phyloP scores from a whole-genome alignment of 352 stramenopile genomes.

The Phytophthora sansomeana region DNA sequence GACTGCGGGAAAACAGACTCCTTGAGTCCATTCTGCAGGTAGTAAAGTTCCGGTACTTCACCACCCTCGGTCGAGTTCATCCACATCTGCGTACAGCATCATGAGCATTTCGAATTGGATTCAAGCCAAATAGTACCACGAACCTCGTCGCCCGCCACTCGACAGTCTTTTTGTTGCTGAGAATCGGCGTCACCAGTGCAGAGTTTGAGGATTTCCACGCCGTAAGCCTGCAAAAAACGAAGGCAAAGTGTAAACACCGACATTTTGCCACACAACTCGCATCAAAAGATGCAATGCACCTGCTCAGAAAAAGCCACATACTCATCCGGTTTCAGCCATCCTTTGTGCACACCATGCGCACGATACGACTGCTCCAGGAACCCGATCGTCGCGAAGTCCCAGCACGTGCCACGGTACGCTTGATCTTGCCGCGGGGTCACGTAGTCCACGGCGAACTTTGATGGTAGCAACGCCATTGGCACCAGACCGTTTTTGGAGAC shows the following conservation, averaged over 20 bases:
- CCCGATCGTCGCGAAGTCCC: constrained; percentile 84
- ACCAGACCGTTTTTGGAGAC: constrained; percentile 49
- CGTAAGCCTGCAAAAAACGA: constrained; percentile 57
- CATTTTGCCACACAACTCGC: neutral
- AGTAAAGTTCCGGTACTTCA: constrained; percentile 79
- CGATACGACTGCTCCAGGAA: constrained; percentile 86
- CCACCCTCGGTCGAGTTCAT: constrained; percentile 84
- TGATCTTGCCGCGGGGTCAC: constrained; percentile 82
- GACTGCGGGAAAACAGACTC: constrained; percentile 75
- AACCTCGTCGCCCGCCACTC: constrained; percentile 71
- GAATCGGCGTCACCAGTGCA: constrained; percentile 72
- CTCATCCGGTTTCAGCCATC: constrained; percentile 74
- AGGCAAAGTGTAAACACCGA: neutral
- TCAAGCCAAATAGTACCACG: neutral
- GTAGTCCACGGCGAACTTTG: constrained; percentile 83
- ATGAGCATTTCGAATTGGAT: constrained; percentile 2
- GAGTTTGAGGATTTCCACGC: constrained; percentile 72
- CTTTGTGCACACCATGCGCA: constrained; percentile 65
- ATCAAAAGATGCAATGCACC: constrained; percentile 26
- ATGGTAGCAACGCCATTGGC: constrained; percentile 74
- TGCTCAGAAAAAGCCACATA: constrained; percentile 86
- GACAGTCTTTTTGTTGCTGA: constrained; percentile 72
- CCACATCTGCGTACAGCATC: constrained; percentile 57
- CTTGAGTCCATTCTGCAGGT: constrained; percentile 78
- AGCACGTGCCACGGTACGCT: constrained; percentile 79